Percentiles rank a stretch among this genome's conserved stretches.
phyloP scores from a whole-genome alignment of 2,329 filamentous ascomycete species.

The Hypoxylon sp. region DNA sequence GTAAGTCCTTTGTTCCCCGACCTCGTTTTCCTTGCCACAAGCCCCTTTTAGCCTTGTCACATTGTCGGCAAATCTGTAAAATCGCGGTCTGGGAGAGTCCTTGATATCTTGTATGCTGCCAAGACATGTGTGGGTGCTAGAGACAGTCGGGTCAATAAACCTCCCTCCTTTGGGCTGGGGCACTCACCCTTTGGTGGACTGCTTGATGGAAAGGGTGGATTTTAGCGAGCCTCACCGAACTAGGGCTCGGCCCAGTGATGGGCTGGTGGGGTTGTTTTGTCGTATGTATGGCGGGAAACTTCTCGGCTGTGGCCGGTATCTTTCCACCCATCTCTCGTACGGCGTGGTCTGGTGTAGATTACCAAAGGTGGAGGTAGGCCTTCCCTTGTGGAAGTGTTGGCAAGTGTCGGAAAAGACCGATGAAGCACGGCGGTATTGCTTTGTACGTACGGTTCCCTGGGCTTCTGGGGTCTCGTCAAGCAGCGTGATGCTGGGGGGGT shows the following conservation, averaged over 20 bases:
- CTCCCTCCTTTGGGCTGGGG: not conserved
- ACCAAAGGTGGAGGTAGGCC: not conserved
- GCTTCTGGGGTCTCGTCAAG: constrained; percentile 2
- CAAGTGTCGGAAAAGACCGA: not conserved
- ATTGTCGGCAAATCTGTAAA: not conserved
- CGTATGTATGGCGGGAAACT: not conserved
- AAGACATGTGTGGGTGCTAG: not conserved
- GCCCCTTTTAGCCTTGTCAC: constrained; percentile 11
- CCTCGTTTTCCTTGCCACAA: constrained; percentile 14
- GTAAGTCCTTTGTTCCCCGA: constrained; percentile 13
- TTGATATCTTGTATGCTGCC: not conserved
- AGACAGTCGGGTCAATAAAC: not conserved
- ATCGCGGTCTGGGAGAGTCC: not conserved
- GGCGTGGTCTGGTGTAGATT: constrained; percentile 9
- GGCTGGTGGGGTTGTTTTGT: not conserved
- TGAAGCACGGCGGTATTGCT: constrained; percentile 2
- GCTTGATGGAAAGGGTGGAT: not conserved
- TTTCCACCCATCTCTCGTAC: constrained; percentile 10
- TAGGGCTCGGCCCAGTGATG: not conserved
- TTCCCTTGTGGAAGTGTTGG: not conserved
- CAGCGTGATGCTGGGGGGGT: constrained; percentile 4
- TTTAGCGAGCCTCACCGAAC: not conserved
- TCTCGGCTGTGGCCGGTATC: constrained; percentile 3
- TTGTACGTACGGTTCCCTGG: constrained; percentile 7
- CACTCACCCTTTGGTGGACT: not conserved